Base-by-base conservation (phyloP, 768 basidiomycete genomes). In the Phaeotremella skinneri region DNA sequence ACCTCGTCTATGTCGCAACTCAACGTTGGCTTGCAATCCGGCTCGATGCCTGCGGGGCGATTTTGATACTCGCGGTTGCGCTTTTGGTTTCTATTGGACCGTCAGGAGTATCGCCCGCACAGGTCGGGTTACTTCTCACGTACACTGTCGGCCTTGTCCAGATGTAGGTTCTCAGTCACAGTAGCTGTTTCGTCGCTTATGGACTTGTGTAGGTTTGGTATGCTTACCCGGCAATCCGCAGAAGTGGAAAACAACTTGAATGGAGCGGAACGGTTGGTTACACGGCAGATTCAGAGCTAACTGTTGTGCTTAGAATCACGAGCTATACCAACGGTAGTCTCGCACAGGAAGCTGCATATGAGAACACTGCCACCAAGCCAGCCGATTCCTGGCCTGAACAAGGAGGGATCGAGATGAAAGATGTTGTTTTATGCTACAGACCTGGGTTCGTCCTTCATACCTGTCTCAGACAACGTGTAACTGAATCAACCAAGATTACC, bases 241-340 rank as follows among this genome's bases (percentile, higher is more conserved):
- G 89, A 91, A 72, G 84, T 91, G 3, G 90, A 92, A 76, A 91
- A 93, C 75, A 82, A 90, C 75, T 90, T 27, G 16, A 32, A 27
- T 17, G 91, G 88, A 90, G 90, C 75, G 59, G 61, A 9, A 67
- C 67, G n/a, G 69, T 73, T 54, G 2, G 20, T 32, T 48, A 45
- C 43, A 13, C 17, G 17, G 34, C 43, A 21, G 20, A 20, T n/a
- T 9, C 9, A 16, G 14, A 16, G 26, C 49, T 50, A 16, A 50
- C 49, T 5, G 45, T 9, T 48, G 7, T 48, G 7, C 11, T 11
- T 1, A 25, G 90, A 16, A 80, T 94, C n/a, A 79, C 89, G 2
- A 83, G 91, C 70, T 92, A 93, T 67, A 84, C 85, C 81, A 83
- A 91, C n/a, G 87, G 89, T 43, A 27, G 25, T 26, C 16, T 37